phyloP scores from a whole-genome alignment of 2,329 filamentous ascomycete species.

The Chaetomium globosum region DNA sequence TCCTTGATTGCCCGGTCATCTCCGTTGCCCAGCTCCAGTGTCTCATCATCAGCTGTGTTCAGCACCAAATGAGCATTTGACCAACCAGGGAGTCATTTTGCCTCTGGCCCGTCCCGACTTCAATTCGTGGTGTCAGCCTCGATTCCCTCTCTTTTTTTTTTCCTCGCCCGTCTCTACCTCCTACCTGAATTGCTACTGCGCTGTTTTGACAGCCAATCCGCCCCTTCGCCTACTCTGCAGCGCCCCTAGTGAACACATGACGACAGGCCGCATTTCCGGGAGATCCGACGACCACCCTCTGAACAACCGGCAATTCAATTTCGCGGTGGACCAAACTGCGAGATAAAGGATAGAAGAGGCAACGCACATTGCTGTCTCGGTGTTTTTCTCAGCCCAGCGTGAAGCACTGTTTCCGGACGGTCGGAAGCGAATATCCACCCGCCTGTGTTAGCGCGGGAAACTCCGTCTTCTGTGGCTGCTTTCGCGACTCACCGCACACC shows the following conservation, averaged over 20 bases:
- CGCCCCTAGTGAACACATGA: conserved; percentile 4
- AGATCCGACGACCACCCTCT: conserved; percentile 10
- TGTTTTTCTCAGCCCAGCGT: neutral
- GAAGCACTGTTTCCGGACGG: conserved; percentile 31
- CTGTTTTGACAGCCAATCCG: conserved; percentile 13
- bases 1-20: conserved; percentile 7
- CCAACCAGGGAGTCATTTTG: conserved; percentile 10
- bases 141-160: neutral
- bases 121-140: conserved; percentile 9
- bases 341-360: neutral
- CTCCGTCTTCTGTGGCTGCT: neutral
- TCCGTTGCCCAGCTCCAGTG: conserved; percentile 7
- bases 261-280: conserved; percentile 18
- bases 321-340: neutral
- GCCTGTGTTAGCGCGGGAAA: conserved; percentile 5
- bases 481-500: conserved; percentile 7
- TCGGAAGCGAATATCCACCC: conserved; percentile 26
- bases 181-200: neutral
- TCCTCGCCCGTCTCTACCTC: neutral
- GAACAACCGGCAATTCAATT: neutral
- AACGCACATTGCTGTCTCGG: conserved; percentile 5
- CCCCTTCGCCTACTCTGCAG: neutral
- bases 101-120: conserved; percentile 1
- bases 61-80: conserved; percentile 11
- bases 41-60: neutral